Evolutionary conservation across 768 basidiomycete genomes (phyloP).

Genomic region (Auriscalpium orientale): DNA sequence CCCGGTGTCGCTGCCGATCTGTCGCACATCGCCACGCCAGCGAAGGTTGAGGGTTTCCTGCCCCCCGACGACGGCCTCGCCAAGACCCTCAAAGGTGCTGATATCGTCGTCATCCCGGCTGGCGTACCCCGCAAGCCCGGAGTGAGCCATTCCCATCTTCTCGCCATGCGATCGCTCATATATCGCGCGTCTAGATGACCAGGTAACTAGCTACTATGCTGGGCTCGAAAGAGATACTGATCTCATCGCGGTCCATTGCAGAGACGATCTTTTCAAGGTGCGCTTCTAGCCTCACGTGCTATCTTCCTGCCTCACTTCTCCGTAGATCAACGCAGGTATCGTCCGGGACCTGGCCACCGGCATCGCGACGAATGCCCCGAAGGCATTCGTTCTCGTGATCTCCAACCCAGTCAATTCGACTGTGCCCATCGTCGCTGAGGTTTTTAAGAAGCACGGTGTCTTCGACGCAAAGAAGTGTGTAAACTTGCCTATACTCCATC

Average conservation of each 20-base stretch:
- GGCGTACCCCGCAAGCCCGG: slow-evolving; percentile 95
- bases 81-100: slow-evolving; percentile 76
- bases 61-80: slow-evolving; percentile 75
- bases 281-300: slow-evolving; percentile 8
- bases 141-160: slow-evolving; percentile 37
- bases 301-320: not conserved
- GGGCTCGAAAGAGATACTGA: slow-evolving; percentile 3
- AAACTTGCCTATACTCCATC: not conserved
- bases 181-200: slow-evolving; percentile 34
- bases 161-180: not conserved
- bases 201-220: slow-evolving; percentile 27
- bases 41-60: slow-evolving; percentile 78
- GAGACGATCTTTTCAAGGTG: slow-evolving; percentile 95
- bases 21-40: slow-evolving; percentile 85
- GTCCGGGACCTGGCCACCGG: slow-evolving; percentile 88
- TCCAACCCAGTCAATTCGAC: slow-evolving; percentile 99
- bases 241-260: slow-evolving; percentile 23
- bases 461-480: slow-evolving; percentile 86
- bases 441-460: slow-evolving; percentile 86
- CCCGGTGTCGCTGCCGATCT: slow-evolving; percentile 95
- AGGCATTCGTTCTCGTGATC: slow-evolving; percentile 92
- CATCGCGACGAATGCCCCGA: slow-evolving; percentile 76
- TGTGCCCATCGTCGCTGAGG: slow-evolving; percentile 92
- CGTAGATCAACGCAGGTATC: slow-evolving; percentile 95
- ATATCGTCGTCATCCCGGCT: slow-evolving; percentile 92